Conservation (phyloP, 2,329 filamentous ascomycete species). For the Bipolaris oryzae region DNA sequence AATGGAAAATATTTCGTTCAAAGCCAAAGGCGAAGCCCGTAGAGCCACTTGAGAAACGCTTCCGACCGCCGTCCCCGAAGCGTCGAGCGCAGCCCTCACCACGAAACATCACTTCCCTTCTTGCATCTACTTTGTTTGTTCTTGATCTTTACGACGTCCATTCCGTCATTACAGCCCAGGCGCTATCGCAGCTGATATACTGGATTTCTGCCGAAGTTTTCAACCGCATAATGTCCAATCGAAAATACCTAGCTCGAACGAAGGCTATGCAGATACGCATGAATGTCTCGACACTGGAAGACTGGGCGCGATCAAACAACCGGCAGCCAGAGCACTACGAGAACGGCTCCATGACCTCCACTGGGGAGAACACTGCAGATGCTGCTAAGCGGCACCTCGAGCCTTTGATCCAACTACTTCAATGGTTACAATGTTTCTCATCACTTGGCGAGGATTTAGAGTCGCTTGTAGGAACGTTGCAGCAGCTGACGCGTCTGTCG, state of each 20-base stretch:
- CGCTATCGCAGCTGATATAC: conserved; percentile 90
- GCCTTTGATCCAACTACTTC: conserved; percentile 88
- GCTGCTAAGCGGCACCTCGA: conserved; percentile 82
- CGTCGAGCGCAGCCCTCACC: conserved; percentile 89
- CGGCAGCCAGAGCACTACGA: conserved; percentile 95
- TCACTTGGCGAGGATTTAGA: conserved; percentile 90
- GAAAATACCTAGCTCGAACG: conserved; percentile 90
- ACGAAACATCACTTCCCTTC: conserved; percentile 90
- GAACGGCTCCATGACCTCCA: conserved; percentile 82
- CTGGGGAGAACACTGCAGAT: conserved; percentile 86
- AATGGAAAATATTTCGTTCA: conserved; percentile 96
- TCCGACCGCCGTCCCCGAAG: conserved; percentile 91
- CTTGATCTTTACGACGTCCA: conserved; percentile 99
- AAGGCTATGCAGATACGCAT: conserved; percentile 99
- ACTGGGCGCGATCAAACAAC: conserved; percentile 94
- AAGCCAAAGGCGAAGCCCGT: conserved; percentile 85
- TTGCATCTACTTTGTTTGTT: conserved; percentile 95
- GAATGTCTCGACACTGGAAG: conserved; percentile 94
- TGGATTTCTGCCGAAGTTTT: conserved; percentile 97
- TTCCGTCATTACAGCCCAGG: conserved; percentile 91
- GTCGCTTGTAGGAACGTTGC: conserved; percentile 82
- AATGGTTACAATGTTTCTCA: conserved; percentile 98
- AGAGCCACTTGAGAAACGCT: conserved; percentile 87
- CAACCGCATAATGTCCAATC: conserved; percentile 96
- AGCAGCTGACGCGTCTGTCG: conserved; percentile 83